Base-by-base conservation (phyloP, 108 stramenopile genomes). In the Parietichytrium sp. region DNA sequence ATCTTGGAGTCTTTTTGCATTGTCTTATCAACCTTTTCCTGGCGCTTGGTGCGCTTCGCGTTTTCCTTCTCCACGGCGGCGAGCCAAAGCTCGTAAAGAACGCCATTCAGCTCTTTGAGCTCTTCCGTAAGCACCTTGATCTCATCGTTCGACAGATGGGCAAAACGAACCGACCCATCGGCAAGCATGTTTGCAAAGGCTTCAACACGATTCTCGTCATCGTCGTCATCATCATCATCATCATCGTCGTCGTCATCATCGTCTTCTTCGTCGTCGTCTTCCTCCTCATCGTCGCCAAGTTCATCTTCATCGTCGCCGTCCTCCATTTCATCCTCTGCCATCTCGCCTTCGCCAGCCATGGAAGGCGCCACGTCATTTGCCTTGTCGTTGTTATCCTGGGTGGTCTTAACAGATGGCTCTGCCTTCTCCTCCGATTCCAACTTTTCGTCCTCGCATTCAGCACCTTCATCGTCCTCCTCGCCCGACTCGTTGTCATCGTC, bases 161-260 rank as follows among this genome's bases (percentile, higher is more conserved):
- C 61, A 42, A 72, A 72, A 15, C 61, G 33, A 20, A 72, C 45
- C 29, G 61, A 33, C 20, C 61, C 61, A 25, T 72, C 45, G 10
- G 36, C 61, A 7, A 72, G 3, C 10, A 72, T 72, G n/a, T 45
- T 36, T 33, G 61, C 61, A 72, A 72, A 72, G 33, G 61, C 61
- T 27, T 47, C 20, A 12, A 16, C 16, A 25, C 61, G 61, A 25
- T 72, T 42, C 33, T 72, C 61, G 10, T 72, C 61, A n/a, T 72
- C 61, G 15, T 72, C 61, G 10, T 72, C 55, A 4, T 61, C 55
- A 4, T 61, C 55, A 4, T 61, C 61, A 12, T 72, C 61, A 3
- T 72, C 61, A 38, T 72, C 61, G 61, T 72, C 61, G 20, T 72
- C 61, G 20, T 72, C 61, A 25, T 27, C 20, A 3, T 45, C 38